Conservation (phyloP, 2,329 filamentous ascomycete species). For the Fusarium mexicanum region DNA sequence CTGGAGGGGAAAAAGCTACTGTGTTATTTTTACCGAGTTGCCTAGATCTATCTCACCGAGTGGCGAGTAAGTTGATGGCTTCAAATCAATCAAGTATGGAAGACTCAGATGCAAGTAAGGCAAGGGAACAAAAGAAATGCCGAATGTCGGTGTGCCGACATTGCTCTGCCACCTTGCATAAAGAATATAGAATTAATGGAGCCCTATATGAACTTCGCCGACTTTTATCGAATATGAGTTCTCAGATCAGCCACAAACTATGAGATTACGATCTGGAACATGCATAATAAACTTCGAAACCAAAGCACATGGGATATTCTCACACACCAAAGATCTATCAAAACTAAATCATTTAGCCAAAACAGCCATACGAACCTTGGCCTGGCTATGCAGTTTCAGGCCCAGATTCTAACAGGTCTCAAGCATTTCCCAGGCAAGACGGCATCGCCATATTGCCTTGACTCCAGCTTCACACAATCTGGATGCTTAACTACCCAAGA, state of each 20-base stretch:
- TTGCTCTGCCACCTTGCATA: neutral
- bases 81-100: neutral
- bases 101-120: neutral
- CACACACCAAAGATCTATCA: neutral
- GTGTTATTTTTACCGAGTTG: too few relatives aligned
- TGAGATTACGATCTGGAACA: neutral
- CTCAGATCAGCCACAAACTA: neutral
- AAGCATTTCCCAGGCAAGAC: neutral
- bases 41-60: too few relatives aligned
- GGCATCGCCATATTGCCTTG: too few relatives aligned
- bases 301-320: neutral
- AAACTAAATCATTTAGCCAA: neutral
- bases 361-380: neutral
- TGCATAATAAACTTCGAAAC: neutral
- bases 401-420: neutral
- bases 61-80: too few relatives aligned
- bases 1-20: too few relatives aligned
- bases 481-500: neutral
- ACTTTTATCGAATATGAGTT: neutral
- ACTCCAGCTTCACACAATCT: neutral
- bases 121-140: slow-evolving; percentile 4
- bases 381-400: neutral
- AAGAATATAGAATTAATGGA: neutral
- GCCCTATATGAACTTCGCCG: neutral
- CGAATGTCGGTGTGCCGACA: slow-evolving; percentile 8